Base-by-base conservation (phyloP, 2,329 filamentous ascomycete genomes). In the Gnomoniopsis sp. region DNA sequence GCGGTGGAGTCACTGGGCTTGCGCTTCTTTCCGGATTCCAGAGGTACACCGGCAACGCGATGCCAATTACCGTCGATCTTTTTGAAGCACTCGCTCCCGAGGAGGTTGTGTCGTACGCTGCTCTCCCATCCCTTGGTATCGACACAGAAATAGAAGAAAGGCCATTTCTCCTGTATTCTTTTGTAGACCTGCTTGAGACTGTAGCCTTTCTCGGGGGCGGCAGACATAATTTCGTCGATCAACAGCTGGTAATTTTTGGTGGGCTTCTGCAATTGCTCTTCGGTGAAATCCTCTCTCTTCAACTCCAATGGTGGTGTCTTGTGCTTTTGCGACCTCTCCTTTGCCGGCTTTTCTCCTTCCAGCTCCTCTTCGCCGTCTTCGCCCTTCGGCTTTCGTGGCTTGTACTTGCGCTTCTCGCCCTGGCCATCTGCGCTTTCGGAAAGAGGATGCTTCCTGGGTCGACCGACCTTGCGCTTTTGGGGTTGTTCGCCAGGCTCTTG, bases 111-210 rank as follows among this genome's bases (percentile, higher is more conserved):
- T 1, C 83, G 80, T n/a, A 86, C 83, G 65, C 82, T 86, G 64
- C 83, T 86, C 68, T 86, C 83, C 83, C 83, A 86, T n/a, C 83
- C 83, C 67, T 85, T 86, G 6, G 83, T 86, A 66, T 84, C 82
- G 19, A 82, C 81, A 55, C 75, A 76, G 65, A 86, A 86, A 64
- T 80, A 82, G 63, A 83, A 86, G 75, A 79, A 85, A 11, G 82
- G 82, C 64, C 85, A 85, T 64, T 76, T 76, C 60, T 76, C 74
- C 63, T 80, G 81, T 55, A 86, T 86, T 51, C 82, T 76, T 69
- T 86, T 86, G 71, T 86, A 86, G 56, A 86, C 85, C 69, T 86
- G 83, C 69, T 85, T 85, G 49, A 86, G 75, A 3, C 79, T 82
- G 46, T 86, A 71, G 3, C 82, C 82, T 3, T 82, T 77, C 2